Conservation (phyloP, 1,139 yeast species). For the Komagataea norvegica region DNA sequence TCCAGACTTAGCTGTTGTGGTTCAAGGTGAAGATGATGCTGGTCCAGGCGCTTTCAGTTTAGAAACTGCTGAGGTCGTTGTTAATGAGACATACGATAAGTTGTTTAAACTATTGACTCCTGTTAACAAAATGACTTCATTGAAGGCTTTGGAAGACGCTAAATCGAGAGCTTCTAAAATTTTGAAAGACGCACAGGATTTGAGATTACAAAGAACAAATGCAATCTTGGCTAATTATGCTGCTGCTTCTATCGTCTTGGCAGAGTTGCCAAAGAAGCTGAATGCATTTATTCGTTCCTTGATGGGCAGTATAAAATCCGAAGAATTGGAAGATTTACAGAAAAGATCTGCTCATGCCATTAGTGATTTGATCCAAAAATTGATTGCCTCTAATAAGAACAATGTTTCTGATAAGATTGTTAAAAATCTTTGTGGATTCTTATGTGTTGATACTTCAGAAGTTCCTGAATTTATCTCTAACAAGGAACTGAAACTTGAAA, state of each 20-base stretch:
- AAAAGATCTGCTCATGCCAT: constrained; percentile 66
- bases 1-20: constrained; percentile 83
- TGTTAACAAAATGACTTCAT: constrained; percentile 63
- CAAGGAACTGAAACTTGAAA: constrained; percentile 47
- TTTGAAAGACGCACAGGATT: constrained; percentile 61
- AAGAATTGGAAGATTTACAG: constrained; percentile 64
- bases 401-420: constrained; percentile 85
- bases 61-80: constrained; percentile 68
- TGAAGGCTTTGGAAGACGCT: constrained; percentile 76
- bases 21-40: constrained; percentile 91
- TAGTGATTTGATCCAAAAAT: constrained; percentile 54
- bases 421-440: constrained; percentile 85
- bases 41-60: constrained; percentile 91
- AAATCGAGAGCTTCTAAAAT: constrained; percentile 62
- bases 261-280: constrained; percentile 69
- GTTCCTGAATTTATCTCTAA: constrained; percentile 89
- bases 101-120: constrained; percentile 63
- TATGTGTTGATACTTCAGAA: constrained; percentile 93
- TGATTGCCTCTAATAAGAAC: constrained; percentile 52
- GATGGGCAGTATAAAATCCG: constrained; percentile 89
- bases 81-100: constrained; percentile 62
- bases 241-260: constrained; percentile 59
- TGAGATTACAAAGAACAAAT: constrained; percentile 49
- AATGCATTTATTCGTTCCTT: constrained; percentile 85
- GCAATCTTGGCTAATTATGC: constrained; percentile 74